These are phyloP conservation scores for Melaleuca alternifolia DNA, from an alignment of 345 rosid species.

Conservation along the genomic window DNA sequence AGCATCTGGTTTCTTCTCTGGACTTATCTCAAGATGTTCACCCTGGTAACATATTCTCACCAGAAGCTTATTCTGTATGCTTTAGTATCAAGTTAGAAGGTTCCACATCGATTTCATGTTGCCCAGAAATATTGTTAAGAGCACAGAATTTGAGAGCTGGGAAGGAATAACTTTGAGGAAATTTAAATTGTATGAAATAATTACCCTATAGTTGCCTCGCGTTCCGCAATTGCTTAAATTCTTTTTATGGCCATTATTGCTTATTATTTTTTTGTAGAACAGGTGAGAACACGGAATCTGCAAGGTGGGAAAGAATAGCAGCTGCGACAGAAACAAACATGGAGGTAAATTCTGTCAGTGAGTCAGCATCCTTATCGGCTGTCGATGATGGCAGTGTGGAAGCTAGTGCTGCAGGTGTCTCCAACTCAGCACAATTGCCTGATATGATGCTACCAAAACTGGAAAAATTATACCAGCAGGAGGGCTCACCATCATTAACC, in stretches of 20 bases:
- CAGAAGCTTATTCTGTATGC: neutral
- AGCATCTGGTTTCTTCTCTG: neutral
- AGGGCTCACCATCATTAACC: neutral
- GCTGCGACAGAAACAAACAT: neutral
- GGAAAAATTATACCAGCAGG: neutral
- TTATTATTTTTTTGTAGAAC: no score
- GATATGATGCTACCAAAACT: neutral
- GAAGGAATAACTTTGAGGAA: neutral
- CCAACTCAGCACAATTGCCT: neutral
- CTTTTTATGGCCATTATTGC: neutral
- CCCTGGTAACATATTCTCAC: neutral
- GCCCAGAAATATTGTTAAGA: no score
- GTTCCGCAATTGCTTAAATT: neutral
- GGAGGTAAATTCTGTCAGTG: neutral
- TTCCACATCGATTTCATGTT: no score
- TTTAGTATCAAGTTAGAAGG: no score
- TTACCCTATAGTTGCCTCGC: neutral
- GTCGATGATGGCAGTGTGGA: neutral
- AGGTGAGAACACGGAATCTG: neutral
- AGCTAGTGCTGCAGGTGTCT: neutral
- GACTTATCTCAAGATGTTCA: conserved; percentile 17
- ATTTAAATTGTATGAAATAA: neutral
- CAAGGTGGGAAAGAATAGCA: neutral
- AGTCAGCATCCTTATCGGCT: neutral
- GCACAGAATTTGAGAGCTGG: no score